Evolutionary conservation across 148 eudicot species (phyloP).

Genomic region (Spergularia marina): DNA sequence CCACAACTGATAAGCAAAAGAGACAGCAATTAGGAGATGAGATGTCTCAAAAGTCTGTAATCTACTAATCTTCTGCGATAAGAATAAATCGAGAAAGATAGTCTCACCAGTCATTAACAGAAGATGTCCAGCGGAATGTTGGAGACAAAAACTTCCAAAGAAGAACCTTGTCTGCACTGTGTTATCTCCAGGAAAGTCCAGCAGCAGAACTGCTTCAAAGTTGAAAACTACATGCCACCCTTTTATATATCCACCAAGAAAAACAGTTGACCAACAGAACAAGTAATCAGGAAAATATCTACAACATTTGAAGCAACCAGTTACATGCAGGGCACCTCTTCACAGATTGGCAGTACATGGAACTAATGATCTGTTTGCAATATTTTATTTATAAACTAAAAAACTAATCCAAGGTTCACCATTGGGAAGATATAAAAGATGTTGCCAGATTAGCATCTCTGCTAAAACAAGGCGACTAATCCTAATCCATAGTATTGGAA

Average conservation of each 20-base stretch:
- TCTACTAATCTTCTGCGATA: not conserved
- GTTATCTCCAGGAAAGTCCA: not conserved
- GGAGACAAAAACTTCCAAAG: not conserved
- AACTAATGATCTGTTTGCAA: conserved; percentile 7
- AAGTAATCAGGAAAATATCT: not conserved
- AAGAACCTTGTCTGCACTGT: not conserved
- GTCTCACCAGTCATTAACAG: conserved; percentile 13
- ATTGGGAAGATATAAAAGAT: not conserved
- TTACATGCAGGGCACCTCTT: conserved; percentile 26
- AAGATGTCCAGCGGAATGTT: not conserved
- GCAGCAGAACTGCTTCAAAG: not conserved
- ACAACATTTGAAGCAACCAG: not conserved
- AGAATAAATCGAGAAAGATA: not conserved
- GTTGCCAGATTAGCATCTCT: conserved; percentile 7
- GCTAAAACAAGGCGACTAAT: not conserved
- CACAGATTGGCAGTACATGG: conserved; percentile 18
- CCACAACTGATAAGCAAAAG: conserved; percentile 2
- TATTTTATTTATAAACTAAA: not conserved
- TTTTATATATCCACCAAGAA: conserved; percentile 11
- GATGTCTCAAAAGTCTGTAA: not conserved
- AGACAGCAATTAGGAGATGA: not conserved
- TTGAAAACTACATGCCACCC: not conserved
- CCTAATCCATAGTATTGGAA: not conserved
- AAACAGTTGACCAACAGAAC: conserved; percentile 7
- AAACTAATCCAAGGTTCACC: not conserved